Conservation (phyloP, 495 filamentous ascomycete genomes). For the Neurospora africana region DNA sequence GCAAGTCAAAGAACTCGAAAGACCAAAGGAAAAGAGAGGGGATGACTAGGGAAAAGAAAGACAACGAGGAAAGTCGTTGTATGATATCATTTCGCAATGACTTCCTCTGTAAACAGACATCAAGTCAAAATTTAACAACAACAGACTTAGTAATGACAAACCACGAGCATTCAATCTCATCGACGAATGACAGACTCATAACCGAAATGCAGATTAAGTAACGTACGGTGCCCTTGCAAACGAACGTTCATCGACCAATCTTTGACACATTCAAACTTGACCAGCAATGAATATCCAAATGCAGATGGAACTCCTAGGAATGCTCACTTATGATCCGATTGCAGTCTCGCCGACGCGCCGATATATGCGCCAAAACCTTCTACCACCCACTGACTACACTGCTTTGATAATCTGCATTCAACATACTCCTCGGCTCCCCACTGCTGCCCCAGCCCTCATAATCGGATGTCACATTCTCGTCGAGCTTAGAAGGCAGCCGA, state of each 20-base stretch:
- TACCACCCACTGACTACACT: background rate
- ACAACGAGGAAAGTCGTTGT: background rate
- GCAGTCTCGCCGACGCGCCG: background rate
- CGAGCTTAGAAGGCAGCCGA: background rate
- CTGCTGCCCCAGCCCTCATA: background rate
- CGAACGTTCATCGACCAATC: background rate
- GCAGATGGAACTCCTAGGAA: background rate
- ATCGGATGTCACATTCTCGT: background rate
- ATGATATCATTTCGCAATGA: background rate
- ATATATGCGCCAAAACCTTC: background rate
- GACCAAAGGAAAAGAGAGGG: background rate
- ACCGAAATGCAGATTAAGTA: background rate
- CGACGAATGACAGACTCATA: background rate
- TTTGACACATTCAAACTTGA: background rate
- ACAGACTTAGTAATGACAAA: background rate
- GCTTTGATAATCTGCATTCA: background rate
- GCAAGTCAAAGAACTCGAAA: background rate
- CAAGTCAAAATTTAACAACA: background rate
- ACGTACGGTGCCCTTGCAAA: background rate
- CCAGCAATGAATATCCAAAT: background rate
- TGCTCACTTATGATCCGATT: background rate
- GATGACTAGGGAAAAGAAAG: background rate
- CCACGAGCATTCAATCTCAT: background rate
- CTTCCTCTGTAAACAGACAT: background rate
- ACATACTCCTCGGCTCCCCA: background rate